Percentiles rank a stretch among this genome's conserved stretches.
These are phyloP conservation scores for Heterobasidion irregulare DNA, from an alignment of 1,284 basidiomycete genomes.

Conservation along the genomic window DNA sequence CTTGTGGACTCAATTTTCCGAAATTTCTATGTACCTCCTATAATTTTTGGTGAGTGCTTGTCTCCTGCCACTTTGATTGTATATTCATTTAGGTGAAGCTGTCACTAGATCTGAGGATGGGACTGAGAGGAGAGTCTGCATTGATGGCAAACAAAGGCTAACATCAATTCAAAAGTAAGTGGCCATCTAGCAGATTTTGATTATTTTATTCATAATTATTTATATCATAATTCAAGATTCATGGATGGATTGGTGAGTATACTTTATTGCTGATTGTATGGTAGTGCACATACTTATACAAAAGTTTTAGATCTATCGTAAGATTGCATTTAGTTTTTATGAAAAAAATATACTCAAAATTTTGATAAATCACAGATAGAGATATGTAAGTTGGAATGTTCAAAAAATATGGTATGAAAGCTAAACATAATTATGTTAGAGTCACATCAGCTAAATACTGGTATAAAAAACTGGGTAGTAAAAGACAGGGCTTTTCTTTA, in stretches of 20 bases:
- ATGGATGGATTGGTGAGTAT: constrained; percentile 56
- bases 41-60: constrained; percentile 50
- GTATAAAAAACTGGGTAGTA: constrained; percentile 19
- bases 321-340: neutral
- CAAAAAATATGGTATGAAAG: no score
- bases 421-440: constrained; percentile 1
- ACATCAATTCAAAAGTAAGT: constrained; percentile 58
- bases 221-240: constrained; percentile 32
- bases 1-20: constrained; percentile 34
- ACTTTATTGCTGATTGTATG: neutral
- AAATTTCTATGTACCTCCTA: constrained; percentile 41
- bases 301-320: constrained; percentile 17
- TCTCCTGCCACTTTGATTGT: neutral
- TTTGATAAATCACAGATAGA: neutral
- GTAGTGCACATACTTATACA: neutral
- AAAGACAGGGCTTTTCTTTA: neutral
- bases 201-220: neutral
- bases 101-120: constrained; percentile 47
- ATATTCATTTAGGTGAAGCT: constrained; percentile 20
- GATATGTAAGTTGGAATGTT: constrained; percentile 1
- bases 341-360: neutral
- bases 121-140: constrained; percentile 54
- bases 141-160: constrained; percentile 74
- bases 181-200: neutral
- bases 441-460: constrained; percentile 38